Evolutionary conservation across 2,329 filamentous ascomycete species (phyloP), one percentile per base, ranked within the genome.

Genomic region (Albifimbria verrucaria): DNA sequence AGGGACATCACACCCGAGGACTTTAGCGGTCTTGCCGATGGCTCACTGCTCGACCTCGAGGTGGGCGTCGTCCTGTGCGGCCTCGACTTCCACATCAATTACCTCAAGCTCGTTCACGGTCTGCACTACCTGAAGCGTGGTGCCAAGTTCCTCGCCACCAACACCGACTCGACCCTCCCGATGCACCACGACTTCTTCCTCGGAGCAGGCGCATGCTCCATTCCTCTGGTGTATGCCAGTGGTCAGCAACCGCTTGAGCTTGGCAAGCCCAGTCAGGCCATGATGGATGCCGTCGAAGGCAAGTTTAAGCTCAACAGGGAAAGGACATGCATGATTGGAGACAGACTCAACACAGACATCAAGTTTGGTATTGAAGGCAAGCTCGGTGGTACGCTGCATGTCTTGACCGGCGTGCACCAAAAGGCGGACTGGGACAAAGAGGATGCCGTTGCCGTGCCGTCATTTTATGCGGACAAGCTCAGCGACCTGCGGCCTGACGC

Each of bases 211-310:
- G 88, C 90, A 2, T 87, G 90, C 58, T 86, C 87, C 48, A 85
- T 90, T 23, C 90, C 92, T 2, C 73, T 99, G 55, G 78, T 87
- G 51, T 88, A 88, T 68, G 90, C 90, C 78, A 77, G 82, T 4
- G 78, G 78, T 18, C 73, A 83, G 67, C 79, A 88, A 63, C 93
- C 94, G 1, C 72, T 91, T 26, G 86, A 90, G 3, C 75, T 97
- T 41, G 94, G 94, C 1, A 99, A 99, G 75, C 94, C 94, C 3
- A 96, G 91, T 68, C 92, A 96, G 76, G 93, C 93, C 4, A 99
- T 99, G 94, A 96, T 99, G 93, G 93, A 97, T 70, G 92, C 94
- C 3, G 89, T 99, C 53, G 93, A 97, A 77, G 93, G 93, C 54
- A 96, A 96, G 72, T 97, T 97, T 71, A 81, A 89, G 60, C 88